Conservation (phyloP, 306 rosid genomes). For the Betula pendula region DNA sequence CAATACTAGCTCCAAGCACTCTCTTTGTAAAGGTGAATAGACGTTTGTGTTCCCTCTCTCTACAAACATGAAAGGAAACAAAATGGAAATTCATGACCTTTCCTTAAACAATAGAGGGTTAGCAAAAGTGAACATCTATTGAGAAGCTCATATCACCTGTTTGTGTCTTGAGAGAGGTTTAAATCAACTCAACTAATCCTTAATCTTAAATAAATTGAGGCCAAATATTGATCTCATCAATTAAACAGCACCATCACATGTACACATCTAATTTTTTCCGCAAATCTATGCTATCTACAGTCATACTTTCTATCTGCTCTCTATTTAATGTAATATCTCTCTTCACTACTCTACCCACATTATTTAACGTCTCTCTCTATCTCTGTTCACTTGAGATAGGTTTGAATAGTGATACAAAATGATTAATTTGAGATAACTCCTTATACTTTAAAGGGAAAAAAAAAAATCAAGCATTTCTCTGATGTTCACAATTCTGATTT, state of each 20-base stretch:
- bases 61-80: not conserved
- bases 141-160: not conserved
- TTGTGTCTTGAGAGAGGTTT: not conserved
- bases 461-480: not conserved
- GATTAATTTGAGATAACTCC: not conserved
- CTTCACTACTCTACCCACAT: not conserved
- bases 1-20: constrained; percentile 79
- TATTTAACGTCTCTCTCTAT: not conserved
- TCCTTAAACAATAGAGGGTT: not conserved
- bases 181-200: not conserved
- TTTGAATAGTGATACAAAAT: not conserved
- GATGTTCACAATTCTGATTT: constrained; percentile 23
- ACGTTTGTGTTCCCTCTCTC: not conserved
- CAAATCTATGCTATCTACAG: not conserved
- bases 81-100: not conserved
- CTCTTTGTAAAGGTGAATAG: constrained; percentile 78
- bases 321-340: not conserved
- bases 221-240: not conserved
- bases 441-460: not conserved
- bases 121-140: not conserved
- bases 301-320: not conserved
- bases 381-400: not conserved
- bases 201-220: not conserved
- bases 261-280: not conserved
- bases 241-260: not conserved